Conservation (phyloP, 495 filamentous ascomycete genomes). For the Talaromyces ruber region DNA sequence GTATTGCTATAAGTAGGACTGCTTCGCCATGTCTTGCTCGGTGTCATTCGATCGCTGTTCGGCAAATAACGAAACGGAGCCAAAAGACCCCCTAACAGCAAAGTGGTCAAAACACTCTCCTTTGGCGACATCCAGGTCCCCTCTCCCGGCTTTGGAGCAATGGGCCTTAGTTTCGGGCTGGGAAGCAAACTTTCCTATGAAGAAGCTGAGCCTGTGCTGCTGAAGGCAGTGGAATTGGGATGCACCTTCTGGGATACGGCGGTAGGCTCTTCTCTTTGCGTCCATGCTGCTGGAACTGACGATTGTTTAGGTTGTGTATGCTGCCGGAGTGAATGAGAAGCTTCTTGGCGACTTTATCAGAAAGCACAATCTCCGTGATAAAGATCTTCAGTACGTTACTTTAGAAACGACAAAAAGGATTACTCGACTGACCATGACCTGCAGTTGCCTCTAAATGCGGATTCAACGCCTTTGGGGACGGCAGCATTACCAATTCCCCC, state of each 20-base stretch:
- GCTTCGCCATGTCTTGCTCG: background rate
- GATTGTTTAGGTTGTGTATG: slow-evolving; percentile 30
- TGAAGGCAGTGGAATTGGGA: slow-evolving; percentile 41
- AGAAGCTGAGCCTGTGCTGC: slow-evolving; percentile 39
- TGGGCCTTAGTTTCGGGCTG: slow-evolving; percentile 35
- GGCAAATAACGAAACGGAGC: background rate
- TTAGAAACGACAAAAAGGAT: background rate
- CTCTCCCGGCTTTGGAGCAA: slow-evolving; percentile 36
- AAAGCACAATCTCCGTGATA: slow-evolving; percentile 41
- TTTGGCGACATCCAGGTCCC: slow-evolving; percentile 32
- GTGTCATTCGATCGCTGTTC: background rate
- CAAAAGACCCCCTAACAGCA: slow-evolving; percentile 1
- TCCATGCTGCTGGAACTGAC: background rate
- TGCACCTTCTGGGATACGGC: slow-evolving; percentile 49
- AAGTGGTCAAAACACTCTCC: slow-evolving; percentile 34
- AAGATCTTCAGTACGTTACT: slow-evolving; percentile 32
- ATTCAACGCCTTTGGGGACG: slow-evolving; percentile 23
- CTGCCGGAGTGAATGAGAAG: slow-evolving; percentile 40
- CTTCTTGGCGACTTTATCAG: slow-evolving; percentile 44
- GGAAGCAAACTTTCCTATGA: slow-evolving; percentile 33
- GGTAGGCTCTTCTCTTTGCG: slow-evolving; percentile 13
- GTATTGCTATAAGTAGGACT: background rate
- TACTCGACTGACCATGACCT: background rate
- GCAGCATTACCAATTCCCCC: slow-evolving; percentile 35
- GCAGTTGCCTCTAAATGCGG: slow-evolving; percentile 44